Evolutionary conservation across 495 filamentous ascomycete genomes (phyloP), one percentile per base, ranked within the genome.

Genomic region (Tuber calosporum): DNA sequence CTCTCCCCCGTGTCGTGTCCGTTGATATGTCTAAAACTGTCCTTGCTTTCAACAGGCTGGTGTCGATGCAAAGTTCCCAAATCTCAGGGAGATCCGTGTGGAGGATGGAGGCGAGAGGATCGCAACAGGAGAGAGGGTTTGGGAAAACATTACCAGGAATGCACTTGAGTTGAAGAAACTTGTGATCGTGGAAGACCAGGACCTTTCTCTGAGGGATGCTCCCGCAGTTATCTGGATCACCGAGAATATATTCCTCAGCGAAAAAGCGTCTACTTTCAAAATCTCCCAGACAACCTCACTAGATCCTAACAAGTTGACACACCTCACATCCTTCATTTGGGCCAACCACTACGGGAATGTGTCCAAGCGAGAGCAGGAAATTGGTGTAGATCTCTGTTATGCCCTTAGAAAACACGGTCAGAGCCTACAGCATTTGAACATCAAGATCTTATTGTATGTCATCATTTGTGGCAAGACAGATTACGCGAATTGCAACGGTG

Each of bases 261-360:
- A 66, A 30, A 48, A 48, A 43, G 66, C n/a, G 67, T 40, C 34
- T 34, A 17, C 26, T 39, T 66, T 69, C 30, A 38, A 15, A 34
- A 53, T 79, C n/a, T 74, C 70, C 36, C 70, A 69, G 36, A 77
- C 79, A 72, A 74, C 30, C 72, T 79, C 69, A 69, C 78, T 30
- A 43, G 73, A 40, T 53, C 72, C n/a, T 73, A 67, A 73, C 40
- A 73, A 72, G 39, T 58, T 79, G 17, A 79, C 68, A 66, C 72
- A 73, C 36, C 73, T 79, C 41, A 71, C 75, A 38, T 79, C 76
- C 42, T 79, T 70, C 38, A 77, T 79, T 41, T 79, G 73, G 70
- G 73, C 79, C 45, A 77, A 79, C 39, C 76, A 73, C 68, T 79
- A 72, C 42, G 77, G 77, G 53, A 79, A 75, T 11, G 70, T 71